Evolutionary conservation across 768 basidiomycete species (phyloP).

Genomic region (Sistotremastrum niveocremeum): DNA sequence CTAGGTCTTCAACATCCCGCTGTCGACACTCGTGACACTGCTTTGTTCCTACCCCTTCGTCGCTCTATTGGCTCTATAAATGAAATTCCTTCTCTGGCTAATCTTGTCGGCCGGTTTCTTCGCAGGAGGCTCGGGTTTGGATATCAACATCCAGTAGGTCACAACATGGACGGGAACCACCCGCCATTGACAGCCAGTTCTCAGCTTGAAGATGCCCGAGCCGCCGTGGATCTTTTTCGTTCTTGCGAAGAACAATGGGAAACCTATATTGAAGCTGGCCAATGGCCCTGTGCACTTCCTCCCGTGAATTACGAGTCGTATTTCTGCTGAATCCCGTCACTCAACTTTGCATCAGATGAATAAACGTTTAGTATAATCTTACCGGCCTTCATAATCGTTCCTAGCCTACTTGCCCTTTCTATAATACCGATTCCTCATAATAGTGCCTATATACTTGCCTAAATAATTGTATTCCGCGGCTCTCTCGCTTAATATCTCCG

Average conservation of each 20-base stretch:
- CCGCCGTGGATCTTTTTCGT: slow-evolving; percentile 39
- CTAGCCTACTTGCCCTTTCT: too few species aligned
- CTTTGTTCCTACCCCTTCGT: slow-evolving; percentile 36
- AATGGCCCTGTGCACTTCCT: slow-evolving; percentile 39
- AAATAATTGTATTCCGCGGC: too few species aligned
- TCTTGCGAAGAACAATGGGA: slow-evolving; percentile 39
- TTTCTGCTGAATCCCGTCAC: slow-evolving; percentile 14
- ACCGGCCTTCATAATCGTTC: too few species aligned
- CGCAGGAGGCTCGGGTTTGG: slow-evolving; percentile 28
- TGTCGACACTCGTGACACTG: slow-evolving; percentile 40
- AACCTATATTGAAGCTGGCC: slow-evolving; percentile 25
- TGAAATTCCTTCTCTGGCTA: slow-evolving; percentile 23
- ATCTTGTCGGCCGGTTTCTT: slow-evolving; percentile 33
- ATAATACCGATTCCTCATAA: too few species aligned
- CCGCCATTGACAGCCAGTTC: slow-evolving; percentile 1
- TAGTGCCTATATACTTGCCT: too few species aligned
- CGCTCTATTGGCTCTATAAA: slow-evolving; percentile 20
- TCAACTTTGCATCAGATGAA: too few species aligned
- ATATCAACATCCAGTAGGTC: slow-evolving; percentile 34
- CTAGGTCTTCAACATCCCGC: slow-evolving; percentile 38
- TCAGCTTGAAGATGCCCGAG: slow-evolving; percentile 37
- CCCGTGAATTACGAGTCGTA: slow-evolving; percentile 21
- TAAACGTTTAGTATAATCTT: too few species aligned
- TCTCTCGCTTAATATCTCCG: too few species aligned
- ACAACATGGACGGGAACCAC: background rate